Evolutionary conservation across 768 basidiomycete genomes (phyloP), one percentile per base, ranked within the genome.

Genomic region (Kwoniella newhampshirensis): DNA sequence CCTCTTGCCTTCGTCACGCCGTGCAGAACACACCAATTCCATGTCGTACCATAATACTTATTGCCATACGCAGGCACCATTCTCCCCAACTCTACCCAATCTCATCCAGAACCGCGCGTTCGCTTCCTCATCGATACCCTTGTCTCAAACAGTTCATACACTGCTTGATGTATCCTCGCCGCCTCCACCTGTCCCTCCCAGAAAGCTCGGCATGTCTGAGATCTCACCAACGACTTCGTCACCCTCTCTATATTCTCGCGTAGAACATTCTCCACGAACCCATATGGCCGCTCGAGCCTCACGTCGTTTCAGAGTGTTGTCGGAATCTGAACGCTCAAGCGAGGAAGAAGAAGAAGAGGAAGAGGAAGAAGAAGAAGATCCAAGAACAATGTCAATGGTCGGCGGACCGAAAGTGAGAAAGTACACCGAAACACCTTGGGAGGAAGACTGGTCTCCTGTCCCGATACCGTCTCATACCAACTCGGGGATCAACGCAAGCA

Each of bases 201-300:
- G 41, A 21, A 7, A 30, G 17, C 30, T 54, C 13, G 27, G 50
- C 25, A 57, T 43, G 37, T n/a, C 37, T 6, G 49, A 50, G 12
- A 35, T 59, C 40, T 54, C 61, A 6, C 47, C 61, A 7, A 48
- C 51, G 3, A 44, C 49, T 12, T 67, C 65, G 12, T 67, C 65
- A 2, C 65, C 65, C 4, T 64, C 63, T 21, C 50, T 64, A 3
- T 64, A 64, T 32, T 64, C 63, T 7, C 51, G 49, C 30, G 51
- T 53, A 9, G 57, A 51, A 1, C 57, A 63, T 42, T 49, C 36
- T 1, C 51, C 56, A 11, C 44, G 32, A 27, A 12, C 32, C 1
- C 44, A 46, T 13, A 58, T 58, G 56, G 30, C 23, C 11, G 32
- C 13, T 32, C 23, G 21, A 32, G 23, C 28, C 4, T 32, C 51